Evolutionary conservation across 768 basidiomycete species (phyloP).

Genomic region (Phylloporus sp.): DNA sequence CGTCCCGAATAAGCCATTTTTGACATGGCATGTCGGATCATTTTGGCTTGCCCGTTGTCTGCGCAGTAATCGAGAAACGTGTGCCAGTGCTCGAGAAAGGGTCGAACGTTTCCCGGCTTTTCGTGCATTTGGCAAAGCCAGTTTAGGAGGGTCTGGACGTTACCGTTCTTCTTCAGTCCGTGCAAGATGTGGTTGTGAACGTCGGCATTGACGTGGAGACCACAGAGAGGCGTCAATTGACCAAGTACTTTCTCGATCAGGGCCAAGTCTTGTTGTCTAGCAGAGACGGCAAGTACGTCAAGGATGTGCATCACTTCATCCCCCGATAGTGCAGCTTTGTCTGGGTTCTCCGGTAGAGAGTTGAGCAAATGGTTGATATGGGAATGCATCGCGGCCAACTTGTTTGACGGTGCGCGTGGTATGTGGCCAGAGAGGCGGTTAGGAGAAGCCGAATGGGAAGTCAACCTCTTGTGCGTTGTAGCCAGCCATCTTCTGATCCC

Average conservation of each 20-base stretch:
- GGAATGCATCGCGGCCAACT: slow-evolving; percentile 20
- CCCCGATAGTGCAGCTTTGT: slow-evolving; percentile 8
- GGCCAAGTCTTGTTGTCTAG: slow-evolving; percentile 48
- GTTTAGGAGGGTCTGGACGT: slow-evolving; percentile 39
- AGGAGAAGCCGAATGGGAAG: not conserved
- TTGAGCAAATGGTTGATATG: slow-evolving; percentile 21
- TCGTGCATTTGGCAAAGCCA: slow-evolving; percentile 55
- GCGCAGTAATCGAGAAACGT: slow-evolving; percentile 43
- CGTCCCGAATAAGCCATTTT: slow-evolving; percentile 39
- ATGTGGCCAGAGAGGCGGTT: slow-evolving; percentile 6
- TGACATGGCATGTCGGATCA: slow-evolving; percentile 30
- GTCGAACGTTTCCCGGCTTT: slow-evolving; percentile 43
- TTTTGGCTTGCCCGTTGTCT: slow-evolving; percentile 22
- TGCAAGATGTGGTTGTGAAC: slow-evolving; percentile 49
- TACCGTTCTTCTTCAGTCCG: slow-evolving; percentile 43
- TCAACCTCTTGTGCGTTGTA: slow-evolving; percentile 8
- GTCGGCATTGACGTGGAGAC: slow-evolving; percentile 41
- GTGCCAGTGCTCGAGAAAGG: slow-evolving; percentile 54
- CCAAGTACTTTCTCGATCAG: slow-evolving; percentile 50
- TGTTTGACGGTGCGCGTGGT: slow-evolving; percentile 14
- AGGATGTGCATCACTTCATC: slow-evolving; percentile 39
- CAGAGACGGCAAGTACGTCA: slow-evolving; percentile 47
- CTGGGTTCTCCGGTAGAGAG: slow-evolving; percentile 13
- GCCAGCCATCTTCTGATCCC: slow-evolving; percentile 22
- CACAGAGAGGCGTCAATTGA: slow-evolving; percentile 47